These are phyloP conservation scores for Sporothrix schenckii DNA, from an alignment of 2,329 filamentous ascomycete species.

Conservation along the genomic window DNA sequence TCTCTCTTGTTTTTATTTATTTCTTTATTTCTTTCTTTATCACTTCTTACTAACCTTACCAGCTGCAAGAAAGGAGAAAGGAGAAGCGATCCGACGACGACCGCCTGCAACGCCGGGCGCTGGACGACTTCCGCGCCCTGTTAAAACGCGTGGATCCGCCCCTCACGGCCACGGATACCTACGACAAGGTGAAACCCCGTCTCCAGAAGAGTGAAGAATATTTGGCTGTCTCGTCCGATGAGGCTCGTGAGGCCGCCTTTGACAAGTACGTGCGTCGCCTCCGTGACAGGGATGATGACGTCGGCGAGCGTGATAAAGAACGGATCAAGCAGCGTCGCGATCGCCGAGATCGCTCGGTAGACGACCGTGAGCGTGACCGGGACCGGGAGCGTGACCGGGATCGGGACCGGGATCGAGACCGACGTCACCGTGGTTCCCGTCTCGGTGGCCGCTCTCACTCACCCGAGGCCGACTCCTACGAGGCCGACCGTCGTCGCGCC, in stretches of 20 bases:
- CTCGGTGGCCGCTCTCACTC: slow-evolving; percentile 60
- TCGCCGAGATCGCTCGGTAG: slow-evolving; percentile 36
- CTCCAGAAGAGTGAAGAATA: slow-evolving; percentile 84
- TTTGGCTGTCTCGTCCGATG: slow-evolving; percentile 78
- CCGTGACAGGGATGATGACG: slow-evolving; percentile 87
- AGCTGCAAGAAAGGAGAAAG: slow-evolving; percentile 88
- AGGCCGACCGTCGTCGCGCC: slow-evolving; percentile 90
- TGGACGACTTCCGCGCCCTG: slow-evolving; percentile 80
- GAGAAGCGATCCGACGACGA: slow-evolving; percentile 82
- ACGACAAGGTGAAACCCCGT: slow-evolving; percentile 81
- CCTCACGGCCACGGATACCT: slow-evolving; percentile 75
- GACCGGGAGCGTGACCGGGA: slow-evolving; percentile 47
- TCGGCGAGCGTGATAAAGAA: slow-evolving; percentile 65
- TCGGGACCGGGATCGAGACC: not conserved
- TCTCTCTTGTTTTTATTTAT: not conserved
- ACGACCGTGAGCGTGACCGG: slow-evolving; percentile 44
- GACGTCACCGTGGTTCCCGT: slow-evolving; percentile 9
- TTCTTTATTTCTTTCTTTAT: not conserved
- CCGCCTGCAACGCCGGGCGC: slow-evolving; percentile 78
- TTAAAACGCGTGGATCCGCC: slow-evolving; percentile 92
- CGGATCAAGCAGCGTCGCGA: slow-evolving; percentile 60
- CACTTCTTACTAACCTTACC: slow-evolving; percentile 1
- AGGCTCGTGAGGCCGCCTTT: slow-evolving; percentile 79
- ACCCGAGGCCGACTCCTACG: slow-evolving; percentile 91
- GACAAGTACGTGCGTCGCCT: slow-evolving; percentile 89